Evolutionary conservation across 2,329 filamentous ascomycete species (phyloP).

Genomic region (Teratosphaeria gauchensis): DNA sequence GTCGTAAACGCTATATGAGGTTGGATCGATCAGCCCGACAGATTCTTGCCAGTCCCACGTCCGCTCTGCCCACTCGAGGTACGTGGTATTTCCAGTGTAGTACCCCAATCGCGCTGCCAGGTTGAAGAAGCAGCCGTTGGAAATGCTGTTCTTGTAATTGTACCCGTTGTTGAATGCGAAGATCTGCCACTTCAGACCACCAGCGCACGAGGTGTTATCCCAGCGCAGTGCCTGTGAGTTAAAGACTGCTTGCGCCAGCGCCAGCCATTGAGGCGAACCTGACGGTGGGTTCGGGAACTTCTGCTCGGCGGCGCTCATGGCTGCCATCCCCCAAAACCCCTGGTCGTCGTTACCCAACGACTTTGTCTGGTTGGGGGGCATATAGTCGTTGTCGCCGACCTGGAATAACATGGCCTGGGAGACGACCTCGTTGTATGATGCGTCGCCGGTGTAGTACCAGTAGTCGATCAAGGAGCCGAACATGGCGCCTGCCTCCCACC

Average conservation of each 20-base stretch:
- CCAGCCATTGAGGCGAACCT: conserved; percentile 35
- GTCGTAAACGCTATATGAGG: conserved; percentile 36
- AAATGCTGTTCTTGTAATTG: conserved; percentile 40
- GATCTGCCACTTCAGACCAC: conserved; percentile 30
- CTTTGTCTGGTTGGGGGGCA: conserved; percentile 38
- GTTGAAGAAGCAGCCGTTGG: conserved; percentile 45
- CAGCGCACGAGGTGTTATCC: conserved; percentile 28
- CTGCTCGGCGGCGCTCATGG: conserved; percentile 47
- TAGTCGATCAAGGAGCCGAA: conserved; percentile 62
- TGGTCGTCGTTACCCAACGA: conserved; percentile 48
- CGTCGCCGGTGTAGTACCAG: conserved; percentile 58
- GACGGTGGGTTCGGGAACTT: conserved; percentile 37
- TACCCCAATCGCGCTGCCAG: conserved; percentile 34
- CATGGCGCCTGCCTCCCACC: conserved; percentile 59
- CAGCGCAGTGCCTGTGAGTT: conserved; percentile 31
- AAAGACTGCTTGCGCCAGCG: conserved; percentile 35
- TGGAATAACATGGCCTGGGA: conserved; percentile 53
- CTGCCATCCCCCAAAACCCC: conserved; percentile 48
- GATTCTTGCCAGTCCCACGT: conserved; percentile 23
- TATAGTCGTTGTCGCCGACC: conserved; percentile 49
- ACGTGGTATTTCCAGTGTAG: conserved; percentile 41
- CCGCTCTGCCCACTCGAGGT: conserved; percentile 52
- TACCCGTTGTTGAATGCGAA: conserved; percentile 43
- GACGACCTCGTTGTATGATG: conserved; percentile 48
- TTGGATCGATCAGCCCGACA: conserved; percentile 47